Base-by-base conservation (phyloP, 2,329 filamentous ascomycete species). In the Clathrospora elynae region DNA sequence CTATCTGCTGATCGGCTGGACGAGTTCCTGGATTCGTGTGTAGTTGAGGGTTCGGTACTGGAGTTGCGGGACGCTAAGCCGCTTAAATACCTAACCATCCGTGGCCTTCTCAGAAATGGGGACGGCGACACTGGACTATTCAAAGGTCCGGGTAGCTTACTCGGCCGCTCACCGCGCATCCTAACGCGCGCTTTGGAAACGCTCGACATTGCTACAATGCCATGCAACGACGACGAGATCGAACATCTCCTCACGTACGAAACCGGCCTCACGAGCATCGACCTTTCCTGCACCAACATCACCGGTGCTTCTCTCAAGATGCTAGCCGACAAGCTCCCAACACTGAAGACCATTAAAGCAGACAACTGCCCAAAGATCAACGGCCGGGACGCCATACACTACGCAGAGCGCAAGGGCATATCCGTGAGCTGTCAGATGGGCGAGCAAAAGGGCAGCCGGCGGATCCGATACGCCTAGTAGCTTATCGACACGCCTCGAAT, bases 291-390 rank as follows among this genome's bases (percentile, higher is more conserved):
- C 1, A 71, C 70, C 1, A 49, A 53, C 5, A 65, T 76, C 24
- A 73, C 71, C 0, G 74, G 74, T 5, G 70, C 69, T 1, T 61
- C 66, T 2, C 63, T 77, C 20, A 73, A 71, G 46, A 63, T 62
- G 43, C 50, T 73, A 11, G 60, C 67, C 0, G 61, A 68, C 18
- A 44, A 39, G 6, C 26, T 67, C 8, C 51, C 52, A 0, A 46
- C 49, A 7, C 46, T 75, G 4, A 55, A 53, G 28, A 48, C 45
- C 8, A 50, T 75, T 12, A 59, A 56, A 2, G 51, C 72, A 12
- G 59, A 73, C 30, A 46, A 68, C 6, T 75, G 73, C 33, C 37
- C 37, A 2, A 35, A 55, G 5, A 61, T 75, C 1, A 56, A 37
- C 8, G 64, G 66, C 11, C 49, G 65, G 2, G 73, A 75, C 56